Conservation (phyloP, 768 basidiomycete species). For the Kwoniella shandongensis region DNA sequence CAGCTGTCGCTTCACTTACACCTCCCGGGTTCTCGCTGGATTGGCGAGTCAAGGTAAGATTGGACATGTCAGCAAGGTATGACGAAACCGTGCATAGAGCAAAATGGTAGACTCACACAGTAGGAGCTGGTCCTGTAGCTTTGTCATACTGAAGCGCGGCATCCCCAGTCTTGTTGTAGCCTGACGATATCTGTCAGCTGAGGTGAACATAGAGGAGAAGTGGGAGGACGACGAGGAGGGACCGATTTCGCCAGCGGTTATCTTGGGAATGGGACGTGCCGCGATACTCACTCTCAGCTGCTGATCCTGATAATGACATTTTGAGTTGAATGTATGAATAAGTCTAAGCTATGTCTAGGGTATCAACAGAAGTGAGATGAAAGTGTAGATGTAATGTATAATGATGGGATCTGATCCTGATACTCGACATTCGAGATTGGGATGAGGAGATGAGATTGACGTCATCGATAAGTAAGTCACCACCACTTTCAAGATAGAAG, state of each 20-base stretch:
- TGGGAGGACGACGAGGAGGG: too few species aligned
- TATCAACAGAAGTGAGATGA: too few species aligned
- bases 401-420: too few species aligned
- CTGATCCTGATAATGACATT: slow-evolving; percentile 46
- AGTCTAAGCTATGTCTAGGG: background rate
- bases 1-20: slow-evolving; percentile 36
- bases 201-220: background rate
- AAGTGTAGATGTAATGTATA: too few species aligned
- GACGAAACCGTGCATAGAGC: background rate
- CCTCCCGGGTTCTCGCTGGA: slow-evolving; percentile 51
- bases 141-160: slow-evolving; percentile 37
- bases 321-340: slow-evolving; percentile 2
- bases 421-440: too few species aligned
- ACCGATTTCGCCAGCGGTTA: too few species aligned
- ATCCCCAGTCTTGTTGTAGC: slow-evolving; percentile 42
- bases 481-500: too few species aligned
- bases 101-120: slow-evolving; percentile 24
- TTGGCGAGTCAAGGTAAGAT: background rate
- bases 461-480: too few species aligned
- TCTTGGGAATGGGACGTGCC: too few species aligned
- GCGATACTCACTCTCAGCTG: slow-evolving; percentile 35
- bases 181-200: slow-evolving; percentile 15
- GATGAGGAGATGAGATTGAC: too few species aligned
- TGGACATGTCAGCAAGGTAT: slow-evolving; percentile 4
- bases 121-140: slow-evolving; percentile 41